Percentiles rank a stretch among this genome's conserved stretches.
phyloP scores from a whole-genome alignment of 2,329 filamentous ascomycete species.

The Pestalotiopsis sp. region DNA sequence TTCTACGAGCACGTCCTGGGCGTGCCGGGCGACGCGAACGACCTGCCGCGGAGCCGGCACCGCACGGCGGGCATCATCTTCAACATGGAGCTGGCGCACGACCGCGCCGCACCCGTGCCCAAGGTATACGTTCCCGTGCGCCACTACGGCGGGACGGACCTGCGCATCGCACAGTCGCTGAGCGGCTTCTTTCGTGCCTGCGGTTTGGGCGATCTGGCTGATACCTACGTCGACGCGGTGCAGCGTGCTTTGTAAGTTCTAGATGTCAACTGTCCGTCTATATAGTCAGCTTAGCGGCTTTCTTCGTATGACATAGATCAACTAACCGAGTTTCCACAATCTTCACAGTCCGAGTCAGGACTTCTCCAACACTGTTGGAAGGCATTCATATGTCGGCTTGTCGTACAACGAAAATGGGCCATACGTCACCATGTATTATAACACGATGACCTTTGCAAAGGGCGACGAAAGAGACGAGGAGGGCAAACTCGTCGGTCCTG shows the following conservation, averaged over 20 bases:
- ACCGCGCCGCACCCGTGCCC: background rate
- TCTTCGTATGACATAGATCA: background rate
- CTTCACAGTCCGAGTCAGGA: background rate
- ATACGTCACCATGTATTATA: slow-evolving; percentile 1
- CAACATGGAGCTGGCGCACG: background rate
- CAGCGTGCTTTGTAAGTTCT: background rate
- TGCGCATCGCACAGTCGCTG: background rate
- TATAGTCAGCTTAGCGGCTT: background rate
- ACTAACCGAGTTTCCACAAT: background rate
- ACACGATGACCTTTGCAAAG: background rate
- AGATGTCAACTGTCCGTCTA: background rate
- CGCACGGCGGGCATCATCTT: slow-evolving; percentile 1
- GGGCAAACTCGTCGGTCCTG: background rate
- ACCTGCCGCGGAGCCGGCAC: background rate
- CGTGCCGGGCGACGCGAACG: background rate
- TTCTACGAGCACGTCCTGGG: background rate
- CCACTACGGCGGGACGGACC: background rate
- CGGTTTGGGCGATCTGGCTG: background rate
- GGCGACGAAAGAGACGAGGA: background rate
- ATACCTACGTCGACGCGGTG: background rate
- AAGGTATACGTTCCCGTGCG: background rate
- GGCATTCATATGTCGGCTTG: background rate
- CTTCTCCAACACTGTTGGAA: background rate
- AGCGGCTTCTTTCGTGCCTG: background rate
- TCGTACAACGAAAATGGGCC: background rate